Evolutionary conservation across 306 rosid genomes (phyloP), one percentile per base, ranked within the genome.

Genomic region (Begonia peltatifolia): DNA sequence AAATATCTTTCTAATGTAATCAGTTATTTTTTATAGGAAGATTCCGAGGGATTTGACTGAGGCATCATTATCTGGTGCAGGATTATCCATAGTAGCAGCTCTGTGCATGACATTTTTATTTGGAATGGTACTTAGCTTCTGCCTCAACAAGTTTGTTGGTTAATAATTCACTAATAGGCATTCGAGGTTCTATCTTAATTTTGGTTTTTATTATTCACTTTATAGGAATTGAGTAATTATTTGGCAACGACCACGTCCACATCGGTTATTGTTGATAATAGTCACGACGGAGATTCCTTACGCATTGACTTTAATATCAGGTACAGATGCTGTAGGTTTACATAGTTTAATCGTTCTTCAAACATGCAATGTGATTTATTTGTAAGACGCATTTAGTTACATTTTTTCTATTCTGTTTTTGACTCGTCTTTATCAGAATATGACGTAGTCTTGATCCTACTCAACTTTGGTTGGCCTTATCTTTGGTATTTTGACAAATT

Each of bases 11-110:
- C 14, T 44, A 44, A 44, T 30, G 38, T 30, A 7, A 11, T n/a
- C 48, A 2, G 12, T 44, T 44, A 44, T 44, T 44, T 12, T 44
- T 10, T 44, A 44, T 44, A 90, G 97, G 74, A 90, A 90, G 78
- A 90, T 90, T 61, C 97, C 97, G 1, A 80, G 97, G 71, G 97
- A 90, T 76, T 80, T 90, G 78, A 85, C 97, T 5, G 97, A 85
- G 83, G 94, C 97, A 2, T 80, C 97, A 17, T 38, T 90, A 60
- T 83, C 97, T 12, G 97, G 97, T 64, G 95, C 97, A 6, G 95
- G 97, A 62, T 75, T 90, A 71, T 90, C 95, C 60, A 76, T 85
- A 25, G 12, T 80, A 49, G 95, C 97, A 55, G 97, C 97, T 50
- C 76, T 90, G 41, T 56, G 60, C 52, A 90, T 90, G 80, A 58